These are phyloP conservation scores for Alopecurus myosuroides DNA, from an alignment of 176 grass and related monocot genomes.

Conservation along the genomic window DNA sequence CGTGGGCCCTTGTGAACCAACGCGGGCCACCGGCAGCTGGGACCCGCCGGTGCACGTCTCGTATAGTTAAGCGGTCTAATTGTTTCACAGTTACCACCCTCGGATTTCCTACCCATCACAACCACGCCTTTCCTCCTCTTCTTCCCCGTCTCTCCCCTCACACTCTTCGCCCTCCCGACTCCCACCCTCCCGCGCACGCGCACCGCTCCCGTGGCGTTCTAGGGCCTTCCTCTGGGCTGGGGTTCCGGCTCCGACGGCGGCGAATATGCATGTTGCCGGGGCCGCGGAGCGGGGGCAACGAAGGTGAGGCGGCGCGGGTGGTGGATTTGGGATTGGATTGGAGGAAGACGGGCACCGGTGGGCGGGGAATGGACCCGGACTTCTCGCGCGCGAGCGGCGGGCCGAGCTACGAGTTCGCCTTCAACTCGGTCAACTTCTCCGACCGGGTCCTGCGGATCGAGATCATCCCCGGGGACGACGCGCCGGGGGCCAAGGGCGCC, in stretches of 20 bases:
- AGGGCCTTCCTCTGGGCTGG: constrained; percentile 4
- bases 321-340: constrained; percentile 9
- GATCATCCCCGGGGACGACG: constrained; percentile 59
- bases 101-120: neutral
- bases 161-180: neutral
- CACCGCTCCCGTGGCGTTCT: neutral
- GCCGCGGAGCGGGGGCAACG: neutral
- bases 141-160: neutral
- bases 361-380: constrained; percentile 70
- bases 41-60: neutral
- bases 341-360: neutral
- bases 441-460: constrained; percentile 90
- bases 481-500: constrained; percentile 36
- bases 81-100: neutral
- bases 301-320: neutral
- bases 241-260: neutral
- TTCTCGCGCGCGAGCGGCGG: constrained; percentile 64
- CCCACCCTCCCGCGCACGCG: neutral
- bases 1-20: neutral
- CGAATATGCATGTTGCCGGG: neutral
- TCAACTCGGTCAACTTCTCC: constrained; percentile 93
- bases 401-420: constrained; percentile 80
- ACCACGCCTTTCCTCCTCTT: neutral
- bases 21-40: neutral
- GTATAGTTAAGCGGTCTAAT: neutral